Evolutionary conservation across 495 filamentous ascomycete species (phyloP).

Genomic region (Gamarada debralockiae): DNA sequence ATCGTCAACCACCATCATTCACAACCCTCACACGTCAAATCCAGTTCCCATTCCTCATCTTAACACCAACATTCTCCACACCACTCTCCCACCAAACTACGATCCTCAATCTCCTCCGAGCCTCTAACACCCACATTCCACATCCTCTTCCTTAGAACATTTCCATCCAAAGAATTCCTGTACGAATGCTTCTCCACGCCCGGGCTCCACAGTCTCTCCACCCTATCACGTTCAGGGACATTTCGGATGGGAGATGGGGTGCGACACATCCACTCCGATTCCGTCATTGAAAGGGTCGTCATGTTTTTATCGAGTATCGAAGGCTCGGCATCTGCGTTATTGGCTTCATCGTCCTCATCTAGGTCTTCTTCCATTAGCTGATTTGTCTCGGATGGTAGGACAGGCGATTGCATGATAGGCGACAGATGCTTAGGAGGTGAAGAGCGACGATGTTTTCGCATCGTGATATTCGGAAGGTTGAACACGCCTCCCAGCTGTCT

Average conservation of each 20-base stretch:
- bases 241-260: conserved; percentile 29
- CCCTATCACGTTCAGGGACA: neutral
- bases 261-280: conserved; percentile 37
- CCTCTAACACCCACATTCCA: neutral
- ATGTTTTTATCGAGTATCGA: conserved; percentile 1
- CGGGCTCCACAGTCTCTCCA: neutral
- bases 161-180: neutral
- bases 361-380: no score
- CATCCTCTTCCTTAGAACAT: neutral
- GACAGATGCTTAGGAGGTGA: neutral
- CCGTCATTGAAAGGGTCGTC: conserved; percentile 25
- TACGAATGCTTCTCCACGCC: neutral
- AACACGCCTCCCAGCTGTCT: neutral
- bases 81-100: neutral
- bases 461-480: neutral
- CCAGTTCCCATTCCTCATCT: neutral
- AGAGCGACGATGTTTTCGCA: neutral
- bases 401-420: neutral
- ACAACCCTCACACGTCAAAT: neutral
- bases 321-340: conserved; percentile 12
- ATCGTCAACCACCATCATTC: neutral
- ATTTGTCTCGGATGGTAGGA: neutral
- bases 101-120: neutral
- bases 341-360: neutral
- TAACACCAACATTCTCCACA: neutral